phyloP scores from a whole-genome alignment of 2,329 filamentous ascomycete species.

The Fusarium bulbicola region DNA sequence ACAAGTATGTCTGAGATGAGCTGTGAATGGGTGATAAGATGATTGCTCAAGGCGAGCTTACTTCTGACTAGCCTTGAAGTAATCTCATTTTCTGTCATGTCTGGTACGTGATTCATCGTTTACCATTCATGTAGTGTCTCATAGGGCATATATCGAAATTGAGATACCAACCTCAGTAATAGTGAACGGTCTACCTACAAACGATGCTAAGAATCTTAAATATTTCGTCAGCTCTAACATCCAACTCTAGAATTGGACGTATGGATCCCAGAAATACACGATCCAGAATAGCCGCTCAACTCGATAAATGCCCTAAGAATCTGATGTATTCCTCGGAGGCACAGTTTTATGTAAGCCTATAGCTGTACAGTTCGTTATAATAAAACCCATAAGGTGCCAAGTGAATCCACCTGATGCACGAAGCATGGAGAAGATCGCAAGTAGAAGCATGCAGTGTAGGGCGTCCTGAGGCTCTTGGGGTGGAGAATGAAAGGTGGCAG shows the following conservation, averaged over 20 bases:
- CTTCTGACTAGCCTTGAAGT: neutral
- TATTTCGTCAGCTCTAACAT: too few species aligned
- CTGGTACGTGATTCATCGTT: neutral
- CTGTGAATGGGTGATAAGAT: conserved; percentile 7
- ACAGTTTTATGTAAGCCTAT: neutral
- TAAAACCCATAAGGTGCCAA: conserved; percentile 10
- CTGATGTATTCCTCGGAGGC: neutral
- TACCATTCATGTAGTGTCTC: fast-evolving
- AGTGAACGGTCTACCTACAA: too few species aligned
- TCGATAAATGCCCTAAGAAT: neutral
- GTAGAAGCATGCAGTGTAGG: conserved; percentile 10
- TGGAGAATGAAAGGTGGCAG: neutral
- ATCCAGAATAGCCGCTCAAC: conserved; percentile 7
- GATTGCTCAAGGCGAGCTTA: conserved; percentile 1
- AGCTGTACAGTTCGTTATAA: conserved; percentile 21
- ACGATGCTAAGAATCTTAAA: too few species aligned
- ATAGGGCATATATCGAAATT: neutral
- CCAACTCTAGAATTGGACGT: too few species aligned
- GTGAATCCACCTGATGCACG: conserved; percentile 3
- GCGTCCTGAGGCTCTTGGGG: neutral
- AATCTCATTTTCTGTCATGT: neutral
- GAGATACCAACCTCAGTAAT: conserved; percentile 3
- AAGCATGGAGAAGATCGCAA: conserved; percentile 11
- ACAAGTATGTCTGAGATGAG: conserved; percentile 2
- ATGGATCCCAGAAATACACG: too few species aligned